phyloP scores from a whole-genome alignment of 768 basidiomycete species.

The Gymnopilus junonius region DNA sequence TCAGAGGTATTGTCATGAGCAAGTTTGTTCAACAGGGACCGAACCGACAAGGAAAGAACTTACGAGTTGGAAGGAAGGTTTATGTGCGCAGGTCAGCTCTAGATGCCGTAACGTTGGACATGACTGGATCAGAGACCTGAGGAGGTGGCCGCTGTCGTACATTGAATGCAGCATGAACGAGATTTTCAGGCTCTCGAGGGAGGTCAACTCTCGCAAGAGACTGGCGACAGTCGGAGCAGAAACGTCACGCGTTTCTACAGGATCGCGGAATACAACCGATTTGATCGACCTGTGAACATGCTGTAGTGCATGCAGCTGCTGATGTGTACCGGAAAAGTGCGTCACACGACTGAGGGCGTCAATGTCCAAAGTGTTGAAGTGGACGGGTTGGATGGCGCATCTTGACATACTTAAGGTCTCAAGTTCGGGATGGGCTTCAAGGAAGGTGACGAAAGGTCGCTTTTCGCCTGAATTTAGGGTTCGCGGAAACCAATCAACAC shows the following conservation, averaged over 20 bases:
- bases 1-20: background rate
- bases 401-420: constrained; percentile 55
- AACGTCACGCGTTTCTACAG: constrained; percentile 69
- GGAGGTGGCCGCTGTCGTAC: constrained; percentile 73
- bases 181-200: constrained; percentile 62
- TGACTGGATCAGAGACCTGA: constrained; percentile 66
- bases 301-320: constrained; percentile 67
- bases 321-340: constrained; percentile 68
- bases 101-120: constrained; percentile 70
- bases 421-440: constrained; percentile 65
- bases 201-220: constrained; percentile 59
- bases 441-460: constrained; percentile 66
- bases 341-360: constrained; percentile 53
- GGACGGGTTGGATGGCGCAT: constrained; percentile 55
- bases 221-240: constrained; percentile 64
- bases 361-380: constrained; percentile 52
- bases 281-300: constrained; percentile 53
- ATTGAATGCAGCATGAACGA: constrained; percentile 72
- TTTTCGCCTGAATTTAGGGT: constrained; percentile 44
- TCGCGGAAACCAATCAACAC: constrained; percentile 56
- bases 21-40: background rate
- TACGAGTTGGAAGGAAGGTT: constrained; percentile 76
- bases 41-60: constrained; percentile 23
- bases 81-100: constrained; percentile 67
- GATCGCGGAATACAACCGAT: constrained; percentile 65